Conservation (phyloP, 2,329 filamentous ascomycete species). For the Fusarium multiceps region DNA sequence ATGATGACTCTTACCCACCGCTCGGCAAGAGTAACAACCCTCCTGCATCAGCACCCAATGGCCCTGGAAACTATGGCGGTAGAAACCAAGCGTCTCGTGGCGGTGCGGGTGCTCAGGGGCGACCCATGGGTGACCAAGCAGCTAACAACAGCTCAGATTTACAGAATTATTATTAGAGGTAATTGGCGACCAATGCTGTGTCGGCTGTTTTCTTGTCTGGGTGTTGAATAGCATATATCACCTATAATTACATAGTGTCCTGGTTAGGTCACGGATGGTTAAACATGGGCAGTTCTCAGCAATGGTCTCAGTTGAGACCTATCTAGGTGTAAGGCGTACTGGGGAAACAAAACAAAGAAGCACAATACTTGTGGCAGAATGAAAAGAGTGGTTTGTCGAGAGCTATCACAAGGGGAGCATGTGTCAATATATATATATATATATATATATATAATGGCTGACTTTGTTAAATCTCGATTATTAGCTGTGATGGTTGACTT, state of each 20-base stretch:
- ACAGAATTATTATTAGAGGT: slow-evolving; percentile 46
- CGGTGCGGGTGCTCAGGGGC: slow-evolving; percentile 36
- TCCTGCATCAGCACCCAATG: slow-evolving; percentile 36
- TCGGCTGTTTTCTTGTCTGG: slow-evolving; percentile 5
- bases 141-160: slow-evolving; percentile 41
- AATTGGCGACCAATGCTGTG: slow-evolving; percentile 9
- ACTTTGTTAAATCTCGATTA: not conserved
- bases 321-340: slow-evolving; percentile 35
- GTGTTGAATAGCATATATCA: slow-evolving; percentile 18
- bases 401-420: not conserved
- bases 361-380: slow-evolving; percentile 18
- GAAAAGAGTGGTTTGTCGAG: not conserved
- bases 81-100: slow-evolving; percentile 39
- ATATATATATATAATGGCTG: not conserved
- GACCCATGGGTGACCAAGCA: slow-evolving; percentile 41
- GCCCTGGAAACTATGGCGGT: slow-evolving; percentile 34
- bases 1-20: slow-evolving; percentile 56
- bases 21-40: slow-evolving; percentile 40
- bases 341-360: slow-evolving; percentile 3
- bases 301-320: slow-evolving; percentile 12
- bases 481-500: not conserved
- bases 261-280: not conserved
- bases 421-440: not conserved
- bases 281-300: slow-evolving; percentile 3
- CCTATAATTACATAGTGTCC: not conserved